phyloP scores from a whole-genome alignment of 495 filamentous ascomycete genomes.

The Bathelium albidoporum region DNA sequence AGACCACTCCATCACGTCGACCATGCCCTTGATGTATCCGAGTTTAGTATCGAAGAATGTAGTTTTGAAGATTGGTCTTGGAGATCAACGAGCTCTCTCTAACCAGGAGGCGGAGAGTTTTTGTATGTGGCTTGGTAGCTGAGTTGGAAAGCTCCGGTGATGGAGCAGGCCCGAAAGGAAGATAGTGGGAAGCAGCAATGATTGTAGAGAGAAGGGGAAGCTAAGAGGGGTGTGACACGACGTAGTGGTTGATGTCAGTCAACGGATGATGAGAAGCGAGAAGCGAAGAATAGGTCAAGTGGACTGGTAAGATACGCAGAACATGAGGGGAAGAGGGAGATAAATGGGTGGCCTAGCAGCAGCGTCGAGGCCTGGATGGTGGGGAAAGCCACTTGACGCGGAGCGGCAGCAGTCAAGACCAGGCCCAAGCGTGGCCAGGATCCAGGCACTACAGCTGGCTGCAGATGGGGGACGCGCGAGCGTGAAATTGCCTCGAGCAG shows the following conservation, averaged over 20 bases:
- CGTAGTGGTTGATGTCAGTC: not conserved
- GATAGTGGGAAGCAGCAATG: not conserved
- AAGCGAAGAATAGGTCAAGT: not conserved
- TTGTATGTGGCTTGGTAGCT: not conserved
- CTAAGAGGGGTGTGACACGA: not conserved
- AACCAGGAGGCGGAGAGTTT: not conserved
- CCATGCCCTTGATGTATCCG: not conserved
- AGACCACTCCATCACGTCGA: slow-evolving; percentile 58
- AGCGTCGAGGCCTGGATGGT: not conserved
- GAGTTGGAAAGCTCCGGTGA: not conserved
- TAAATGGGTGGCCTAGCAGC: not conserved
- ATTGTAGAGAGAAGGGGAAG: not conserved
- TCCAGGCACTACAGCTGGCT: not conserved
- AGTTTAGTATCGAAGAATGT: not conserved
- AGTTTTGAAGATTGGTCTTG: not conserved
- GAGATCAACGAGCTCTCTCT: not conserved
- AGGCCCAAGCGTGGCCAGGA: not conserved
- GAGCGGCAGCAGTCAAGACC: not conserved
- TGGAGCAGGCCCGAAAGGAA: not conserved
- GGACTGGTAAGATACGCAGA: not conserved
- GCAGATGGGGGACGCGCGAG: not conserved
- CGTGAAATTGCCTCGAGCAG: not conserved
- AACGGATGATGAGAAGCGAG: not conserved
- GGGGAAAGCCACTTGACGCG: not conserved
- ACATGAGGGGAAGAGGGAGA: slow-evolving; percentile 3